Evolutionary conservation across 108 stramenopile species (phyloP), one percentile per base, ranked within the genome.

Genomic region (Stephanodiscus triporus): DNA sequence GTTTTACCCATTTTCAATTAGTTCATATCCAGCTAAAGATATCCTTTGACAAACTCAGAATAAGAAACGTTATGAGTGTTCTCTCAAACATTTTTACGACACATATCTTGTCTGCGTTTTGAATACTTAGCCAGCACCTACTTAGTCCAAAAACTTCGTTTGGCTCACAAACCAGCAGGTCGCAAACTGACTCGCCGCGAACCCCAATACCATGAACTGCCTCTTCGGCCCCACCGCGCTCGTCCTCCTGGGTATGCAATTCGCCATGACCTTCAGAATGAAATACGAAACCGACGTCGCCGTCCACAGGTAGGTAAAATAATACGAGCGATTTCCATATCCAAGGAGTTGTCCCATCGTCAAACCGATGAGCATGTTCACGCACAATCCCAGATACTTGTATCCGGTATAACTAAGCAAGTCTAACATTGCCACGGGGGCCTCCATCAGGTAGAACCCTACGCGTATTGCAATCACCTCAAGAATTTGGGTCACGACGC

Each of bases 121-220:
- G 6, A 49, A 49, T 49, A 6, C 2, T 26, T 26, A 26, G 9
- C 53, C 53, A 20, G 19, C 17, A 9, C 9, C 36, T 69, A 9
- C 9, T 36, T 69, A 86, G 53, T 81, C 64, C 51, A 95, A 75
- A 75, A 90, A 91, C 68, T 91, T 93, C 38, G 95, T 96, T 58
- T 94, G 89, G 65, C 92, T 87, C 43, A 96, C 85, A 79, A 91
- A 92, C 90, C 90, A 96, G 87, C 94, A 94, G 26, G 91, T 87
- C n/a, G 84, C 87, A 53, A 90, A 77, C 66, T 96, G 96, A 43
- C 86, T 84, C 17, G 58, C 91, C 26, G 93, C 93, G 86, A 96
- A 94, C 9, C 77, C 93, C 73, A 96, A 63, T 19, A 96, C 96
- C 85, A 96, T 85, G 14, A 96, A 73, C 66, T 94, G 88, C 45